A percentile compares a stretch with the other conserved stretches of the same genome.
These are phyloP conservation scores for Tremella mesenterica DNA, from an alignment of 768 basidiomycete species.

Conservation along the genomic window DNA sequence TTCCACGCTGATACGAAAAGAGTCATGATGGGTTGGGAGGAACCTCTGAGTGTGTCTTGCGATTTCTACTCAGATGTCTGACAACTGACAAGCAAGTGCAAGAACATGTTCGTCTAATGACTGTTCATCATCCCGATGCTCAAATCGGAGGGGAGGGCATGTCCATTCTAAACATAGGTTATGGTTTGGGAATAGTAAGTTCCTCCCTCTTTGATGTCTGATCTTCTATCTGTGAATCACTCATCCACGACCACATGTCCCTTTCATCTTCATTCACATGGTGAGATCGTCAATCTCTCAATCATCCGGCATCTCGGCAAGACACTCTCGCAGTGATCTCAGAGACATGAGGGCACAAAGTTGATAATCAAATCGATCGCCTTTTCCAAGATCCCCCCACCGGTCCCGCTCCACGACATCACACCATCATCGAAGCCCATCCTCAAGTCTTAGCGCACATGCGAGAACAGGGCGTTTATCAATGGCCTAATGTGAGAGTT, in stretches of 20 bases:
- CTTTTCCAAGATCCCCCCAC: constrained; percentile 60
- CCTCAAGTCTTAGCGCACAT: constrained; percentile 80
- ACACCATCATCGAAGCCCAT: constrained; percentile 91
- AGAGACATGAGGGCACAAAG: neutral
- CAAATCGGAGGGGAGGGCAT: constrained; percentile 44
- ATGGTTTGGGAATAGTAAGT: constrained; percentile 72
- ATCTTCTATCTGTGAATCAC: neutral
- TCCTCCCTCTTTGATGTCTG: neutral
- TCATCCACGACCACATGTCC: neutral
- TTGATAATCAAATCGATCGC: constrained; percentile 61
- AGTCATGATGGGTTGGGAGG: constrained; percentile 99
- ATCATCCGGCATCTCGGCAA: neutral
- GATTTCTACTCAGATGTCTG: neutral
- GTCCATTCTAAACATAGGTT: constrained; percentile 79
- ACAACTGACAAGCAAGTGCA: constrained; percentile 53
- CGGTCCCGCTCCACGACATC: constrained; percentile 54
- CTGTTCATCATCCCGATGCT: constrained; percentile 48
- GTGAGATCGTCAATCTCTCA: neutral
- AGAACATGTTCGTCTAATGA: constrained; percentile 63
- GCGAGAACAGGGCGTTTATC: constrained; percentile 65
- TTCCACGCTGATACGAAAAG: constrained; percentile 13
- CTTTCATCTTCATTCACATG: neutral
- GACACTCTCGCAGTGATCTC: neutral
- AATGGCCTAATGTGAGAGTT: constrained; percentile 65
- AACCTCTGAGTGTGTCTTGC: constrained; percentile 57